A percentile compares a stretch with the other conserved stretches of the same genome.
These are phyloP conservation scores for Fusarium sarcochroum DNA, from an alignment of 2,329 filamentous ascomycete species.

Conservation along the genomic window DNA sequence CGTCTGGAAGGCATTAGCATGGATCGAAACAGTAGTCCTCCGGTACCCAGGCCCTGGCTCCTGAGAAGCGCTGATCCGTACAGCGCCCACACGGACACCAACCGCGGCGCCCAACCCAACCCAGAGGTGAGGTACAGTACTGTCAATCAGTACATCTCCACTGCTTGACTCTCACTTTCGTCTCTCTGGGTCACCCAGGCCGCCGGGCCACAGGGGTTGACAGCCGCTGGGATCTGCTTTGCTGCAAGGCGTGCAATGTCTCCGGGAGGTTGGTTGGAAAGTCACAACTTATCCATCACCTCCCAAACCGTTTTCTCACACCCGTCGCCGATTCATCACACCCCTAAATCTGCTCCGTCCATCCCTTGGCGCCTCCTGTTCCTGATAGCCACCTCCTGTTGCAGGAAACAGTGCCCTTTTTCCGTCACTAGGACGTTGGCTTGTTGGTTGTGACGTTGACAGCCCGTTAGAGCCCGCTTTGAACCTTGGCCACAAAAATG, in stretches of 20 bases:
- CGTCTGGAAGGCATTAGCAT: constrained; percentile 17
- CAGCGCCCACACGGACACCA: constrained; percentile 4
- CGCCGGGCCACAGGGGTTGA: constrained; percentile 40
- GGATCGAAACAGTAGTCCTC: constrained; percentile 24
- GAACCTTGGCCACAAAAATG: constrained; percentile 7
- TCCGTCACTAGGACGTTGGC: constrained; percentile 32
- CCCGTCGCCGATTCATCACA: constrained; percentile 14
- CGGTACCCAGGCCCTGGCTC: constrained; percentile 22
- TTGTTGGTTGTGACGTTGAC: constrained; percentile 31
- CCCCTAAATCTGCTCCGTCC: constrained; percentile 20
- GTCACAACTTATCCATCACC: constrained; percentile 16
- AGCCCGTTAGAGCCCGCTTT: constrained; percentile 16
- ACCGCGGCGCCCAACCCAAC: background rate
- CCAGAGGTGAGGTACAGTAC: background rate
- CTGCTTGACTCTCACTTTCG: constrained; percentile 18
- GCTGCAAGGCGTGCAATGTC: constrained; percentile 36
- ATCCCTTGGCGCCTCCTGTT: constrained; percentile 29
- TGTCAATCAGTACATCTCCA: background rate
- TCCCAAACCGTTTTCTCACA: constrained; percentile 27
- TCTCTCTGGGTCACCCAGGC: constrained; percentile 39
- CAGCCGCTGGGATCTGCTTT: constrained; percentile 40
- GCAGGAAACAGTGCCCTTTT: constrained; percentile 26
- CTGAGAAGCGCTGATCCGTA: constrained; percentile 35
- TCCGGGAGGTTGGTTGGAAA: constrained; percentile 43
- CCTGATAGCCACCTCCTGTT: constrained; percentile 16